Conservation (phyloP, 352 stramenopile genomes). For the Pythium utonaiense region DNA sequence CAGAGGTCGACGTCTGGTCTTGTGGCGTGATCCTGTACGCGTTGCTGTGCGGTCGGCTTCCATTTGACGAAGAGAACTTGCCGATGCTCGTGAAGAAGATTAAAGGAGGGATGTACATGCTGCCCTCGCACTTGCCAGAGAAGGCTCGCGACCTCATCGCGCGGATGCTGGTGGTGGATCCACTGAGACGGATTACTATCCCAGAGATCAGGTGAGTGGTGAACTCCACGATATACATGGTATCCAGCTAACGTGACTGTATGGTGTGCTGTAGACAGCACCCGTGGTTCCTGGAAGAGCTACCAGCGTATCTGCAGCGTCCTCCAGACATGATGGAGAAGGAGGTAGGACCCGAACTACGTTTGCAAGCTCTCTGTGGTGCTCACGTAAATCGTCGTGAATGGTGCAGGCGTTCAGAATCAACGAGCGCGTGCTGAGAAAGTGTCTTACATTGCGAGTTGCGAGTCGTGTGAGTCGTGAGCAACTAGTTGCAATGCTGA, state of each 20-base stretch:
- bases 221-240: not conserved
- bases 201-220: slow-evolving; percentile 90
- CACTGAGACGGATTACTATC: slow-evolving; percentile 99
- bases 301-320: slow-evolving; percentile 97
- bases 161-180: slow-evolving; percentile 98
- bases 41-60: slow-evolving; percentile 96
- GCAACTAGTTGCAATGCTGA: slow-evolving; percentile 51
- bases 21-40: slow-evolving; percentile 99
- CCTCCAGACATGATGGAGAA: slow-evolving; percentile 95
- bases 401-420: slow-evolving; percentile 64
- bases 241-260: not conserved
- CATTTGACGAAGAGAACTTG: slow-evolving; percentile 99
- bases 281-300: slow-evolving; percentile 97
- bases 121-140: slow-evolving; percentile 96
- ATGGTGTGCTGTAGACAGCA: slow-evolving; percentile 60
- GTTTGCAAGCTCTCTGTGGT: not conserved
- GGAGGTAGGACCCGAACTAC: slow-evolving; percentile 54
- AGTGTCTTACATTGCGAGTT: slow-evolving; percentile 60
- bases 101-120: slow-evolving; percentile 95
- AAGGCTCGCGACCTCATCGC: slow-evolving; percentile 96
- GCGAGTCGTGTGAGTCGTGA: slow-evolving; percentile 44
- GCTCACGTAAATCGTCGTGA: slow-evolving; percentile 6
- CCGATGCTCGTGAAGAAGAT: slow-evolving; percentile 99
- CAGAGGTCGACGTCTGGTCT: slow-evolving; percentile 99
- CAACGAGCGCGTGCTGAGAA: slow-evolving; percentile 64